Evolutionary conservation across 2,329 filamentous ascomycete genomes (phyloP), one percentile per base, ranked within the genome.

Genomic region (Colletotrichum tropicale): DNA sequence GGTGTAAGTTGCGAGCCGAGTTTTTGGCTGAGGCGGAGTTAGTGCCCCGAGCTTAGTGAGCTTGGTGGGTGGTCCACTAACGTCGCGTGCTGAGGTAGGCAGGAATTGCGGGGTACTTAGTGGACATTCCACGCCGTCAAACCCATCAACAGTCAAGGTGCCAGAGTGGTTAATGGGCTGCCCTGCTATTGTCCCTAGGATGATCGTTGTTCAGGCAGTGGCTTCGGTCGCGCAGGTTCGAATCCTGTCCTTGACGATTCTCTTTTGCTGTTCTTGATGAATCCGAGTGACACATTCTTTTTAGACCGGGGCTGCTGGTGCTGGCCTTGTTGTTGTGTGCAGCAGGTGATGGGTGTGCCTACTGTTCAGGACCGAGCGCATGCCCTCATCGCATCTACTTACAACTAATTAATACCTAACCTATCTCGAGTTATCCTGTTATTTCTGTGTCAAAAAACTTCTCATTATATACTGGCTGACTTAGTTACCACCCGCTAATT

Each of bases 151-250:
- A 62, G 67, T 70, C 67, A 70, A 70, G 67, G 67, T 70, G 67
- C 67, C 67, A 70, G 67, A 70, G 67, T 70, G 67, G 67, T 70
- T 70, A 70, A 70, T 70, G 67, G 67, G 67, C 67, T 70, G 67
- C 67, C 67, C 67, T 70, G 67, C 67, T 70, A 70, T 62, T 28
- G 12, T 36, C 32, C 21, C 34, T 62, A 12, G 52, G 28, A 52
- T 15, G 8, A 67, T 21, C n/a, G 65, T 2, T 67, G 48, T 58
- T 48, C 43, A 70, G 67, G 67, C 67, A 70, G 67, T 70, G 67
- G 67, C 67, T 70, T 70, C 67, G 67, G 67, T 70, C 67, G 67
- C 66, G 66, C 66, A 68, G 66, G 66, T 68, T 68, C 66, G 66
- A 68, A 68, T 68, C 66, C 66, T 68, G 66, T 68, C 66, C 66